Conservation (phyloP, 495 filamentous ascomycete species). For the Staphylotrichum longicolle region DNA sequence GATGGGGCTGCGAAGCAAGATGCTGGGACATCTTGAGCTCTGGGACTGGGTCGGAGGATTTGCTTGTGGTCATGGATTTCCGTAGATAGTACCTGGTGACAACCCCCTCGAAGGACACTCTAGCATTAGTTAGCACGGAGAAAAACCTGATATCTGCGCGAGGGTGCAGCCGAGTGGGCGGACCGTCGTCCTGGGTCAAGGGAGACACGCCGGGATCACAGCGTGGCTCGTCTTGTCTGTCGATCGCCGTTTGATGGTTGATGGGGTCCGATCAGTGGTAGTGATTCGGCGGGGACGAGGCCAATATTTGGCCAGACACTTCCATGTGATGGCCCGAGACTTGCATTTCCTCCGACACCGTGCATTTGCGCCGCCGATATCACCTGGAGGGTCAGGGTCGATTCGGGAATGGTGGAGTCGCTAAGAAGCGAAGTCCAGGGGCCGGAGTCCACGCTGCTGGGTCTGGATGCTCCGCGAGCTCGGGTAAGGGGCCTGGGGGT, state of each 20-base stretch:
- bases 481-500: background rate
- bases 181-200: background rate
- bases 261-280: background rate
- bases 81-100: no score
- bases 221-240: conserved; percentile 4
- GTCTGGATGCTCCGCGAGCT: background rate
- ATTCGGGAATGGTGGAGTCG: background rate
- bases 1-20: no score
- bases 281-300: background rate
- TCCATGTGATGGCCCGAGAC: background rate
- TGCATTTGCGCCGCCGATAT: background rate
- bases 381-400: background rate
- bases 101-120: no score
- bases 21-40: no score
- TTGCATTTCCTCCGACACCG: background rate
- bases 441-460: background rate
- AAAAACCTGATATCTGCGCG: no score
- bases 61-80: background rate
- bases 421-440: background rate
- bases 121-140: no score
- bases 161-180: background rate
- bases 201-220: conserved; percentile 6
- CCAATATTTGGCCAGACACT: background rate
- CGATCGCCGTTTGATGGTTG: no score
- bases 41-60: background rate